Conservation (phyloP, 352 stramenopile species). For the Pythium myriotylum region DNA sequence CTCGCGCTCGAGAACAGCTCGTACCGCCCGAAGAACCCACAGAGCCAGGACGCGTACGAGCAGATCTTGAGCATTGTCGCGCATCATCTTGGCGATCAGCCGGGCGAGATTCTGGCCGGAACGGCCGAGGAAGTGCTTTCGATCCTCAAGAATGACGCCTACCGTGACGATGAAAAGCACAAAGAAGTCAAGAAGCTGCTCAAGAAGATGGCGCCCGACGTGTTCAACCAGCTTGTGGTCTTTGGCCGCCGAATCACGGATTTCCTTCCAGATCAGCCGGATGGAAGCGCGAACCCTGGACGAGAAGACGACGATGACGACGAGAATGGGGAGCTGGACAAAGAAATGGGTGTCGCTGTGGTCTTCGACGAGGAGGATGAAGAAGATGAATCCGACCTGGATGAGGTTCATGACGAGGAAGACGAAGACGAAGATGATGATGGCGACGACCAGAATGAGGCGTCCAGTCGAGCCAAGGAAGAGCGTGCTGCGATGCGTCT, state of each 20-base stretch:
- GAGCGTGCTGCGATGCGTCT: slow-evolving; percentile 58
- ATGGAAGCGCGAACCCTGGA: slow-evolving; percentile 24
- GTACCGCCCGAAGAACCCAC: slow-evolving; percentile 88
- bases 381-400: slow-evolving; percentile 92
- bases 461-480: slow-evolving; percentile 3
- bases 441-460: slow-evolving; percentile 39
- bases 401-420: slow-evolving; percentile 83
- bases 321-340: slow-evolving; percentile 87
- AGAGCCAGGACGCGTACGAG: slow-evolving; percentile 90
- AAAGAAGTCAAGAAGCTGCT: slow-evolving; percentile 87
- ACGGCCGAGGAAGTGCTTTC: slow-evolving; percentile 92
- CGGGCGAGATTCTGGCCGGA: slow-evolving; percentile 89
- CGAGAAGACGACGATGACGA: slow-evolving; percentile 42
- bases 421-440: slow-evolving; percentile 55
- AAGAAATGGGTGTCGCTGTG: slow-evolving; percentile 98
- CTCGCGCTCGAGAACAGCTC: slow-evolving; percentile 71
- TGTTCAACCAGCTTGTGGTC: slow-evolving; percentile 84
- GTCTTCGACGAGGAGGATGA: slow-evolving; percentile 98
- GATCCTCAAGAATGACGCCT: slow-evolving; percentile 91
- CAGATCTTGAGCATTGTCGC: slow-evolving; percentile 84
- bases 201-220: slow-evolving; percentile 68
- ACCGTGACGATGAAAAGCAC: slow-evolving; percentile 85
- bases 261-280: slow-evolving; percentile 56
- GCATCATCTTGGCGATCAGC: slow-evolving; percentile 82
- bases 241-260: slow-evolving; percentile 89